Percentiles rank a stretch among this genome's conserved stretches.
Evolutionary conservation across 2,329 filamentous ascomycete genomes (phyloP).

Genomic region (Paraconiothyrium sp.): DNA sequence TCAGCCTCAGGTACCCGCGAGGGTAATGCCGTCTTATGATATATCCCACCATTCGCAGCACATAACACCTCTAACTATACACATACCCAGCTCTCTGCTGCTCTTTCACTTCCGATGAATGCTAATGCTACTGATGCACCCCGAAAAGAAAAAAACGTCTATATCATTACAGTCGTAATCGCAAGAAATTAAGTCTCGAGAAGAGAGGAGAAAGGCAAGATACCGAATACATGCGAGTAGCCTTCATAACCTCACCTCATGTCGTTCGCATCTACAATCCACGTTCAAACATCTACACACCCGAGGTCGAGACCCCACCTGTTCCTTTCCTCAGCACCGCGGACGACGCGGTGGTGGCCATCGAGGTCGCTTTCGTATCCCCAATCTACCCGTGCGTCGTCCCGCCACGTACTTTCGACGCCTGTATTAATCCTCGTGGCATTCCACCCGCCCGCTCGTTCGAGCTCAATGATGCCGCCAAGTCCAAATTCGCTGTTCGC

Average conservation of each 20-base stretch:
- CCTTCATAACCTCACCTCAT: background rate
- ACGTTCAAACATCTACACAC: conserved; percentile 37
- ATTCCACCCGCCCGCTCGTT: conserved; percentile 50
- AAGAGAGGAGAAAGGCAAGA: background rate
- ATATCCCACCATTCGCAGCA: background rate
- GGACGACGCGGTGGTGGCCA: conserved; percentile 20
- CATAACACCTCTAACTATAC: background rate
- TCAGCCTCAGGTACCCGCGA: background rate
- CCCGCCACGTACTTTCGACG: conserved; percentile 14
- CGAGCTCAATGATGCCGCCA: conserved; percentile 73
- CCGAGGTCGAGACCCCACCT: conserved; percentile 38
- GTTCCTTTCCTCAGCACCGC: conserved; percentile 28
- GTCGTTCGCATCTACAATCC: conserved; percentile 38
- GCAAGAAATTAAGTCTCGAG: too few relatives aligned
- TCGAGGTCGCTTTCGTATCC: conserved; percentile 30
- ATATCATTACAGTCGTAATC: conserved; percentile 9
- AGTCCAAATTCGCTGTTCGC: conserved; percentile 72
- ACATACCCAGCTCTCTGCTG: background rate
- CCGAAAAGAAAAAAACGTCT: background rate
- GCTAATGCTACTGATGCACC: background rate
- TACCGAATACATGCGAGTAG: conserved; percentile 11
- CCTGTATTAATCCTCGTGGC: conserved; percentile 7
- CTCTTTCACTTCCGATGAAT: background rate
- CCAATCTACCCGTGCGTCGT: conserved; percentile 37
- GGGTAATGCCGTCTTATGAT: background rate